Percentiles rank a stretch among this genome's conserved stretches.
phyloP scores from a whole-genome alignment of 1,284 basidiomycete species.

The Pulveroboletus sp. region DNA sequence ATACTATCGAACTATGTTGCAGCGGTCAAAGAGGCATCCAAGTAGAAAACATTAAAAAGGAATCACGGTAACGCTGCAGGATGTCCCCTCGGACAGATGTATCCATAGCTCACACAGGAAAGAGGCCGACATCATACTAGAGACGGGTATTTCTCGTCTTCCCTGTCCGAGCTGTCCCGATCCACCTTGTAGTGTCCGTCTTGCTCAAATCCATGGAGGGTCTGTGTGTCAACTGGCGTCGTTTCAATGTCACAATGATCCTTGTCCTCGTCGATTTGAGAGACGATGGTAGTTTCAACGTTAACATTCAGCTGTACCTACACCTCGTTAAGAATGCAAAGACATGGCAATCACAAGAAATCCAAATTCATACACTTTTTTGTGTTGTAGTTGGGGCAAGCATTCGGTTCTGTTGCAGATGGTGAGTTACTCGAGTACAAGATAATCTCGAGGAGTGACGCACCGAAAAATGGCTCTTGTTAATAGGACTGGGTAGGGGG shows the following conservation, averaged over 20 bases:
- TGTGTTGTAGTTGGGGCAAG: conserved; percentile 20
- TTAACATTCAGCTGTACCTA: conserved; percentile 36
- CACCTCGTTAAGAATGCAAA: neutral
- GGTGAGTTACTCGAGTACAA: neutral
- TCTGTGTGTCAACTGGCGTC: conserved; percentile 11
- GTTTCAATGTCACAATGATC: conserved; percentile 28
- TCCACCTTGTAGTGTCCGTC: conserved; percentile 25
- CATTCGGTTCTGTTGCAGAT: conserved; percentile 27
- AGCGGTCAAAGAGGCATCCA: neutral
- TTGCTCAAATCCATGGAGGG: conserved; percentile 24
- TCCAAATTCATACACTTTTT: conserved; percentile 20
- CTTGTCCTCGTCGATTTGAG: conserved; percentile 34
- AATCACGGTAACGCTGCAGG: neutral
- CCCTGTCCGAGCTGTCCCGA: conserved; percentile 27
- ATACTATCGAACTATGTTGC: conserved; percentile 9
- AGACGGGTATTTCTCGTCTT: conserved; percentile 23
- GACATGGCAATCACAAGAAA: neutral
- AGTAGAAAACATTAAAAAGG: neutral
- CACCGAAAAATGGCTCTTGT: conserved; percentile 30
- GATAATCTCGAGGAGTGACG: neutral
- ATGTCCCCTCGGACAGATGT: conserved; percentile 11
- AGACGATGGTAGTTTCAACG: conserved; percentile 37
- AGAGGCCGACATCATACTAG: conserved; percentile 16
- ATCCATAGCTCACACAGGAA: neutral
- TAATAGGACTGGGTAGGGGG: conserved; percentile 22